Evolutionary conservation across 1,139 yeast genomes (phyloP), one percentile per base, ranked within the genome.

Genomic region (Geotrichum reessii): DNA sequence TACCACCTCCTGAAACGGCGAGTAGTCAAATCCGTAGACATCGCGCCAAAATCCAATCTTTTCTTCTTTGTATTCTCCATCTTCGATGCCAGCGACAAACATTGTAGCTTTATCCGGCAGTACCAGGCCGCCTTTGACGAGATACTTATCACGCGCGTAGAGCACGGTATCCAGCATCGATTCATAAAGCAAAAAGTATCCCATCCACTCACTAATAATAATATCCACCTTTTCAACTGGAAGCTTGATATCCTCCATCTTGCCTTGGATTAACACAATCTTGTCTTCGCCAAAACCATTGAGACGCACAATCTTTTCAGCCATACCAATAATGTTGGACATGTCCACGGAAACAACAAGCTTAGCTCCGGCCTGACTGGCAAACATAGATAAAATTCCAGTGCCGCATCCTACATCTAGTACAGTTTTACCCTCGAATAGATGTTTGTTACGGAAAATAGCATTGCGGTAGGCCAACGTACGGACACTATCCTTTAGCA

Each of bases 181-280:
- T 78, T 95, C 99, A 71, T 93, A 95, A 61, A 95, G 78, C 68
- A 95, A 77, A 71, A 95, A 95, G 76, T 95, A 95, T 19, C 99
- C 99, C 99, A 95, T 95, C 99, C 99, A 95, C 76, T 95, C 99
- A 63, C 95, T 86, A 61, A 95, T 86, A 67, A 95, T 95, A 66
- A 95, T 93, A 73, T 95, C 99, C 55, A 95, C 99, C 70, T 87
- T 66, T 50, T 70, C 71, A 59, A 64, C 85, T 50, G 99, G 99
- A 67, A 95, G 78, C 61, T 76, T 81, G 60, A 93, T 92, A 70
- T 95, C 99, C 76, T 95, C 99, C 76, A 95, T 80, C 73, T 95
- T 95, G 55, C 99, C 99, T 74, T 88, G 88, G 61, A 93, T 75
- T 62, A 92, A 78, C 47, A 98, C 91, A 71, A 95, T 91, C 71